Evolutionary conservation across 345 rosid genomes (phyloP).

Genomic region (Brassica juncea): DNA sequence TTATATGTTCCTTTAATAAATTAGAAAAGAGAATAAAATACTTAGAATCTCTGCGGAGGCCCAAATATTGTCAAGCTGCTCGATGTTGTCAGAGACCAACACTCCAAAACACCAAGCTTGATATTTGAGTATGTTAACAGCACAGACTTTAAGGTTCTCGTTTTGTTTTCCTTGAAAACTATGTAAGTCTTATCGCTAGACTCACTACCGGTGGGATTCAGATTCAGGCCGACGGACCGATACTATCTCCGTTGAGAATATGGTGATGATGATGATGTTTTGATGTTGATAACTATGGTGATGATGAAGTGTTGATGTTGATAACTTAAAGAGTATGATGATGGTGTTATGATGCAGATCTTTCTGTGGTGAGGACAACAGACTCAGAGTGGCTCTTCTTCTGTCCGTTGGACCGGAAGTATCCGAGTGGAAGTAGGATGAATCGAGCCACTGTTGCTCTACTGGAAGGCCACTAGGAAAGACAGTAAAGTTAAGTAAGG

Average conservation of each 20-base stretch:
- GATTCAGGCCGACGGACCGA: conserved; percentile 86
- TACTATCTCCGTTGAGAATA: conserved; percentile 73
- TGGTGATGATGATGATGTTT: conserved; percentile 44
- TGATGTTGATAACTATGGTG: conserved; percentile 46
- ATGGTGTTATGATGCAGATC: too few species aligned
- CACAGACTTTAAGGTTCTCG: conserved; percentile 72
- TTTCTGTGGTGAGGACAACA: too few species aligned
- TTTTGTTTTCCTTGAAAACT: not conserved
- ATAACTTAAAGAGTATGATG: too few species aligned
- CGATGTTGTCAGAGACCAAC: conserved; percentile 83
- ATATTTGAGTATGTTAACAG: conserved; percentile 87
- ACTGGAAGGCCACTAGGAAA: conserved; percentile 97
- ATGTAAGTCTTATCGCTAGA: conserved; percentile 56
- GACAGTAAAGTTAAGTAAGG: conserved; percentile 70
- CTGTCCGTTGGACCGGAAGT: conserved; percentile 88
- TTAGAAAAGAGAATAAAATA: conserved; percentile 78
- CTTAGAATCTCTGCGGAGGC: conserved; percentile 85
- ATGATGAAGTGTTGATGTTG: conserved; percentile 43
- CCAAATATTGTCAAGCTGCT: conserved; percentile 74
- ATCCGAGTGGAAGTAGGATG: conserved; percentile 78
- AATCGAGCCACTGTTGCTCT: conserved; percentile 74
- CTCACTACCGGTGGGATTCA: conserved; percentile 79
- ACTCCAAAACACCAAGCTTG: conserved; percentile 86
- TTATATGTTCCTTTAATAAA: conserved; percentile 42
- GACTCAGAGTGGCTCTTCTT: conserved; percentile 92